Evolutionary conservation across 2,329 filamentous ascomycete genomes (phyloP), one percentile per base, ranked within the genome.

Genomic region (Uncinocarpus reesii): DNA sequence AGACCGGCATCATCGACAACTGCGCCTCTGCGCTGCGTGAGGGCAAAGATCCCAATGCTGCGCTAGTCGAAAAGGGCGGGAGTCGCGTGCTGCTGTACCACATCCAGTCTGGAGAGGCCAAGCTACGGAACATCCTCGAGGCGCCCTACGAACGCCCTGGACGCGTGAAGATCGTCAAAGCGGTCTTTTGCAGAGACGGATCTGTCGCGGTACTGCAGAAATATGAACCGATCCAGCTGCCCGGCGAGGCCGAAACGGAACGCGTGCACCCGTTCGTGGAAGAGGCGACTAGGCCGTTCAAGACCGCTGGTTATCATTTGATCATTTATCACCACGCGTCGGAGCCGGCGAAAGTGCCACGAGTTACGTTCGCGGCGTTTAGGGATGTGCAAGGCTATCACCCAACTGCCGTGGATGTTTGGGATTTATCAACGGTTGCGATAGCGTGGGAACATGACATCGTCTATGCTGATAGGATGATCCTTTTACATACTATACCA

Each of bases 181-280:
- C 61, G 10, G 52, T 57, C 2, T 59, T 62, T 29, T 34, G 37
- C 31, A 48, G 50, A 1, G 42, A 54, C 35, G 52, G 53, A 1
- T 32, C 41, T n/a, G 23, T 66, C 3, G 62, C 61, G 16, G 56
- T 67, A 7, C 54, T 69, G n/a, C 58, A 66, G 38, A 60, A 60
- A 13, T 58, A 63, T 42, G 58, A 50, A 7, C 59, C 62, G 20
- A 6, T 53, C 29, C 47, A 53, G 31, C 52, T 53, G 7, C 34
- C 50, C n/a, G n/a, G n/a, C n/a, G n/a, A 11, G 57, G 60, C 5
- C 24, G n/a, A 38, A 10, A 7, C 16, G 7, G 32, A 20, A 21
- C 38, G n/a, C 18, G n/a, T 40, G 3, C 32, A 49, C 21, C 59
- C 62, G 4, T 68, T 67, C 50, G 57, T 65, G 7, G 58, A 58